These are phyloP conservation scores for Straminergon stramineum DNA, from an alignment of 225 moss, liverwort and hornwort genomes.

Conservation along the genomic window DNA sequence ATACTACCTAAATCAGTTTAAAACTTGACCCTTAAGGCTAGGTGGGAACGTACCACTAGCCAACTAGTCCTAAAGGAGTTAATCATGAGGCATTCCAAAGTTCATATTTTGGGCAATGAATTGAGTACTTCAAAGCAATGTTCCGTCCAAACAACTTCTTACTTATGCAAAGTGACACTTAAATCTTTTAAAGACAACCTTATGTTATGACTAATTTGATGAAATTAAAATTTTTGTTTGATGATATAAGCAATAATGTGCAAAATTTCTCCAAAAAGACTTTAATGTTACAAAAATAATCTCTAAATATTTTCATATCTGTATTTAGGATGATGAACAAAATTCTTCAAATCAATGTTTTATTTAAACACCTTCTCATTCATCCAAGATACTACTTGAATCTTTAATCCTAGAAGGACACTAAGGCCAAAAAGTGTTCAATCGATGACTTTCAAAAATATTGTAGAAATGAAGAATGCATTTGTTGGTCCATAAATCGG, in stretches of 20 bases:
- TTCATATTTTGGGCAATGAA: background rate
- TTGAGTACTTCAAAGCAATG: background rate
- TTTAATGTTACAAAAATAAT: accelerated
- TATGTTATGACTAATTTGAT: background rate
- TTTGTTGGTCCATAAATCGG: background rate
- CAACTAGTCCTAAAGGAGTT: background rate
- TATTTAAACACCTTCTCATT: background rate
- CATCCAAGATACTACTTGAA: background rate
- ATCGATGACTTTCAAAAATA: background rate
- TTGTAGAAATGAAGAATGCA: background rate
- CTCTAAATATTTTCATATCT: background rate
- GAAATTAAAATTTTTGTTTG: background rate
- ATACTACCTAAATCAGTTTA: too few species aligned
- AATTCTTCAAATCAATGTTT: background rate
- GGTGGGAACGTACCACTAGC: too few species aligned
- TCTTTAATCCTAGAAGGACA: background rate
- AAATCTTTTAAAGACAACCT: background rate
- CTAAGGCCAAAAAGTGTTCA: background rate
- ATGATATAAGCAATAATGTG: background rate
- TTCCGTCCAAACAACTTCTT: accelerated
- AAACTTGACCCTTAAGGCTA: too few species aligned
- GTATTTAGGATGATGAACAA: background rate
- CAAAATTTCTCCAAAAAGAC: background rate
- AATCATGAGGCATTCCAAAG: background rate
- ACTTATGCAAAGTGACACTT: background rate